Evolutionary conservation across 352 stramenopile genomes (phyloP), one percentile per base, ranked within the genome.

Genomic region (Blastocystis sp.): DNA sequence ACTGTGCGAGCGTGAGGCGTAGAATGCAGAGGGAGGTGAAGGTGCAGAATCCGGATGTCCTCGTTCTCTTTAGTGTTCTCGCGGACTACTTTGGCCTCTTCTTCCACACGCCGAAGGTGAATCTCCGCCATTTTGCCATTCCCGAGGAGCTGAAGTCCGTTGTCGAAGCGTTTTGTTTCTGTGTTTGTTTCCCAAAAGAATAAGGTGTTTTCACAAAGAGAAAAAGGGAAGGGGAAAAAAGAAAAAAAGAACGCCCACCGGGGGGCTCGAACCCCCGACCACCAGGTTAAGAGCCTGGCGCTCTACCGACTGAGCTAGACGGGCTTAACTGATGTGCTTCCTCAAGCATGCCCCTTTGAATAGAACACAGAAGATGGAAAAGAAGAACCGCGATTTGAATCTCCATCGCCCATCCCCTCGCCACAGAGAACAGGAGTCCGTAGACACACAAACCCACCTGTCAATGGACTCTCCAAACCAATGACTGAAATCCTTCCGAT

Each of bases 81-180:
- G 28, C 28, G 54, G 65, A 84, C 24, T 34, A 17, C 19, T 68
- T 42, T 21, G 3, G 40, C 0, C 38, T 76, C 10, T 63, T 84
- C 24, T 84, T 84, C 21, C 42, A 66, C 40, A 68, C n/a, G 11
- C 38, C n/a, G 17, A 84, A 45, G 61, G 21, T 84, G 52, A 68
- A 54, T n/a, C 57, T 84, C 19, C 34, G 66, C 17, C 74, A 68
- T 45, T 69, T 84, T 45, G 3, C 74, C 6, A 38, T 84, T 34
- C 74, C 74, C 7, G 21, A 68, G 19, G 74, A 84, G 38, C 69
- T 69, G 21, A 69, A 84, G 17, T 21, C n/a, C 40, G 66, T 84
- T 69, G 52, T 59, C 17, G 43, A 42, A 38, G 54, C 4, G 34
- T 84, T 68, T 69, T 64, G n/a, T 28, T 84, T 14, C 40, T 17